Conservation (phyloP, 441 rosid genomes). For the Gossypium davidsonii region DNA sequence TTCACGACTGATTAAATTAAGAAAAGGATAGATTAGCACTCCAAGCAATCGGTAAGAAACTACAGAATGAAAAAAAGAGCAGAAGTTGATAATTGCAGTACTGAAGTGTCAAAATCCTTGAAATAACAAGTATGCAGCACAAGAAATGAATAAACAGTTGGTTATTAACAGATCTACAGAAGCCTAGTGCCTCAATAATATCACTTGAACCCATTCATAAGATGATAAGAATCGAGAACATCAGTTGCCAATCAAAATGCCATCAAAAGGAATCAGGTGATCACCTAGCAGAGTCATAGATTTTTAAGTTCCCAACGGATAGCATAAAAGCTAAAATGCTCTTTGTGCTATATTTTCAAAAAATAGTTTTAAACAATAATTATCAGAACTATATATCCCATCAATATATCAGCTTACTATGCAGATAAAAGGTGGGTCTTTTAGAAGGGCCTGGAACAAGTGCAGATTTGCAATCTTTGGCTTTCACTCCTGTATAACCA, state of each 20-base stretch:
- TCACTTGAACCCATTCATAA: not conserved
- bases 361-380: not conserved
- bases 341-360: not conserved
- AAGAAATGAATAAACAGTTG: not conserved
- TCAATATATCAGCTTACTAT: not conserved
- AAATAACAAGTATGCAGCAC: not conserved
- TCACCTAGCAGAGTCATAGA: not conserved
- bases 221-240: not conserved
- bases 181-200: not conserved
- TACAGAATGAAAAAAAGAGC: not conserved
- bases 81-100: not conserved
- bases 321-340: not conserved
- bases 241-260: not conserved
- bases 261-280: not conserved
- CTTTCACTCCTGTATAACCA: not conserved
- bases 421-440: not conserved
- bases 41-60: not conserved
- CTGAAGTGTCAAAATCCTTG: constrained; percentile 2
- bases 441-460: not conserved
- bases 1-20: constrained; percentile 67
- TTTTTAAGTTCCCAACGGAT: not conserved
- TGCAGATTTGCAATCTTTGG: not conserved
- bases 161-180: not conserved
- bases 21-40: constrained; percentile 9
- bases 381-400: not conserved